A percentile compares a stretch with the other conserved stretches of the same genome.
Evolutionary conservation across 2,329 filamentous ascomycete genomes (phyloP).

Genomic region (Ceratocystis albifundus): DNA sequence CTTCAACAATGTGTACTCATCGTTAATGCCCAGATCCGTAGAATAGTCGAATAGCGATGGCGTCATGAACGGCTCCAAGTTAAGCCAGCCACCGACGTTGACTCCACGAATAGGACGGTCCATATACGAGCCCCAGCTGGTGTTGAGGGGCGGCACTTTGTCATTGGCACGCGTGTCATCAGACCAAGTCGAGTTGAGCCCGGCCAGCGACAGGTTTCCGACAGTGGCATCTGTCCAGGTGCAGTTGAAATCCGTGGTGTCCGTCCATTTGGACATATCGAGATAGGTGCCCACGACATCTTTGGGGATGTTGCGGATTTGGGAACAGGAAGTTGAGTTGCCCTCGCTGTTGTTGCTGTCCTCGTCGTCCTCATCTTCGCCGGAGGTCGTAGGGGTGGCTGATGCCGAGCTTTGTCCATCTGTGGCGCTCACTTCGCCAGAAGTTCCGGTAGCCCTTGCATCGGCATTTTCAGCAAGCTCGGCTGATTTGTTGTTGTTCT

Average conservation of each 20-base stretch:
- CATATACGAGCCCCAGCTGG: slow-evolving; percentile 51
- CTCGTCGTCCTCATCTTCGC: not conserved
- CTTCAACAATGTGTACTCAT: slow-evolving; percentile 42
- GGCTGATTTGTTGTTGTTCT: slow-evolving; percentile 14
- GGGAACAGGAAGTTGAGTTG: slow-evolving; percentile 8
- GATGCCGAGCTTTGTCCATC: not conserved
- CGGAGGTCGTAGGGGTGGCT: not conserved
- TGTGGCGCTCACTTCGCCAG: not conserved
- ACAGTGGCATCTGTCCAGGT: slow-evolving; percentile 58
- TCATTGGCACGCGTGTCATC: slow-evolving; percentile 53
- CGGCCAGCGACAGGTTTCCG: slow-evolving; percentile 58
- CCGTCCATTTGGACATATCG: slow-evolving; percentile 63
- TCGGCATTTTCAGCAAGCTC: not conserved
- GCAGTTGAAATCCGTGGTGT: slow-evolving; percentile 60
- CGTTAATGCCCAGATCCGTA: slow-evolving; percentile 30
- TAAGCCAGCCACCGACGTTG: slow-evolving; percentile 63
- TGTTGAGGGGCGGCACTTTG: slow-evolving; percentile 51
- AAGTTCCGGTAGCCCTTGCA: not conserved
- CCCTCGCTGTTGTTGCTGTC: not conserved
- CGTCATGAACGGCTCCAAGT: slow-evolving; percentile 63
- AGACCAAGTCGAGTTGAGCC: slow-evolving; percentile 56
- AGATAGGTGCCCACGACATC: slow-evolving; percentile 51
- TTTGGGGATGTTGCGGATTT: slow-evolving; percentile 32
- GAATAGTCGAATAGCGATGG: slow-evolving; percentile 55
- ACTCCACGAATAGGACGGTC: slow-evolving; percentile 56